Percentiles rank a stretch among this genome's conserved stretches.
phyloP scores from a whole-genome alignment of 2,329 filamentous ascomycete genomes.

The Verticillium dahliae region DNA sequence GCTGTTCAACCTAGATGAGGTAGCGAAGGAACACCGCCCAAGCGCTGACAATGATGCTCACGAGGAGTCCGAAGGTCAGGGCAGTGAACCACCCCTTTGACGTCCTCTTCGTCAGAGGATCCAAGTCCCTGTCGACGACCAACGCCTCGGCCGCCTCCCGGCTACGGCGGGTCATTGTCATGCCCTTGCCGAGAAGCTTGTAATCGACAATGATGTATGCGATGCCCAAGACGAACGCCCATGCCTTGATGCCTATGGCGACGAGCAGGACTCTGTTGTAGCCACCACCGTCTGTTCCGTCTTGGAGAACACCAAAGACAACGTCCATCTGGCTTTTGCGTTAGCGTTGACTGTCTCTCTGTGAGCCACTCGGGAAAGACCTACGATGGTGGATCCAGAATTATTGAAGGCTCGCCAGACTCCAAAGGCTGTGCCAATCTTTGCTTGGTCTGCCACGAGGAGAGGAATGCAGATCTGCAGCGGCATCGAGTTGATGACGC shows the following conservation, averaged over 20 bases:
- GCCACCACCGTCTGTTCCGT: constrained; percentile 12
- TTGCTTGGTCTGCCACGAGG: constrained; percentile 15
- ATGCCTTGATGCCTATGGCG: constrained; percentile 13
- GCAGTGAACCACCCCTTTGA: constrained; percentile 7
- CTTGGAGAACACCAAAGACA: constrained; percentile 15
- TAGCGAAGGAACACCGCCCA: constrained; percentile 15
- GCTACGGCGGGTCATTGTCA: constrained; percentile 13
- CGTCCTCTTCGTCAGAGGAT: constrained; percentile 13
- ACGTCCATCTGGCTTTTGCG: constrained; percentile 14
- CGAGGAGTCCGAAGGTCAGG: constrained; percentile 7
- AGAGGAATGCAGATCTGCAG: constrained; percentile 16
- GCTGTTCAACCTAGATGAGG: constrained; percentile 7
- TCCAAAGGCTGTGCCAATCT: constrained; percentile 16
- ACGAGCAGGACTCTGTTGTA: constrained; percentile 12
- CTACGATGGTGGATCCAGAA: constrained; percentile 15
- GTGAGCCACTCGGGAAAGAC: neutral
- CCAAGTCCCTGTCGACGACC: constrained; percentile 9
- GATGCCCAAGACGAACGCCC: constrained; percentile 11
- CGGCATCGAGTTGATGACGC: constrained; percentile 15
- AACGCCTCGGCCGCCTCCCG: constrained; percentile 11
- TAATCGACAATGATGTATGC: constrained; percentile 15
- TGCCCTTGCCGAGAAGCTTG: constrained; percentile 12
- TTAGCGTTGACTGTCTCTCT: neutral
- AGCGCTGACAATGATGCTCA: constrained; percentile 11
- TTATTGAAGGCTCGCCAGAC: constrained; percentile 17